Conservation (phyloP, 495 filamentous ascomycete species). For the Lindgomyces ingoldianus region DNA sequence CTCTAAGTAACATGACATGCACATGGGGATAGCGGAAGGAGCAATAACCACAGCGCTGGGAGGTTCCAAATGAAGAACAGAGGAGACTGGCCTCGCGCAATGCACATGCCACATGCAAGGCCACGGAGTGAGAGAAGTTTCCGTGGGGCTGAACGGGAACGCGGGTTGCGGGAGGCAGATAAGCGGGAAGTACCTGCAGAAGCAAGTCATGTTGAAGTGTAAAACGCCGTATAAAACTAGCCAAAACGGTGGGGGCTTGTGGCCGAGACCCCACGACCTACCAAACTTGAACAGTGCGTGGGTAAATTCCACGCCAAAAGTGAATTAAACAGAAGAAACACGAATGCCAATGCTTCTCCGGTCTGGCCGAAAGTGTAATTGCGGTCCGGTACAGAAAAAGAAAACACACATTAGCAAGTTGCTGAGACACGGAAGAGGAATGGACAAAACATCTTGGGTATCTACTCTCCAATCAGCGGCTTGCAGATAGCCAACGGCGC, state of each 20-base stretch:
- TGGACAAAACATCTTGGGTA: slow-evolving; percentile 29
- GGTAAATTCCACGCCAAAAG: slow-evolving; percentile 1
- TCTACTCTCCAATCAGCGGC: slow-evolving; percentile 33
- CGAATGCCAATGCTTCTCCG: slow-evolving; percentile 11
- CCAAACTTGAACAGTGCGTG: slow-evolving; percentile 11
- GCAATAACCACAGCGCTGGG: slow-evolving; percentile 22
- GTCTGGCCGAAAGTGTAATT: slow-evolving; percentile 1
- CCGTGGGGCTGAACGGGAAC: slow-evolving; percentile 29
- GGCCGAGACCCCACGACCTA: slow-evolving; percentile 23
- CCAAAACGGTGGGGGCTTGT: slow-evolving; percentile 15
- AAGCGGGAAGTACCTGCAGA: slow-evolving; percentile 33
- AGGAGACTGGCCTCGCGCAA: background rate
- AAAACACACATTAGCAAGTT: slow-evolving; percentile 8
- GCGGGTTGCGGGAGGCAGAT: slow-evolving; percentile 23
- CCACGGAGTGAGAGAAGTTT: slow-evolving; percentile 1
- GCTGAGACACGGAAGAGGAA: background rate
- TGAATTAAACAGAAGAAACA: background rate
- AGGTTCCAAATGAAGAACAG: slow-evolving; percentile 14
- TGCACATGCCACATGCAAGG: background rate
- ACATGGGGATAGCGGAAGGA: slow-evolving; percentile 23
- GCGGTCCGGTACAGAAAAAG: slow-evolving; percentile 3
- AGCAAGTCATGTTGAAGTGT: slow-evolving; percentile 30
- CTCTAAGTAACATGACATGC: slow-evolving; percentile 11
- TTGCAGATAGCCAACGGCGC: slow-evolving; percentile 15
- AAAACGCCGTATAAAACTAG: slow-evolving; percentile 1